Evolutionary conservation across 805 yeast species (phyloP).

Genomic region (Zygosaccharomyces lentus): DNA sequence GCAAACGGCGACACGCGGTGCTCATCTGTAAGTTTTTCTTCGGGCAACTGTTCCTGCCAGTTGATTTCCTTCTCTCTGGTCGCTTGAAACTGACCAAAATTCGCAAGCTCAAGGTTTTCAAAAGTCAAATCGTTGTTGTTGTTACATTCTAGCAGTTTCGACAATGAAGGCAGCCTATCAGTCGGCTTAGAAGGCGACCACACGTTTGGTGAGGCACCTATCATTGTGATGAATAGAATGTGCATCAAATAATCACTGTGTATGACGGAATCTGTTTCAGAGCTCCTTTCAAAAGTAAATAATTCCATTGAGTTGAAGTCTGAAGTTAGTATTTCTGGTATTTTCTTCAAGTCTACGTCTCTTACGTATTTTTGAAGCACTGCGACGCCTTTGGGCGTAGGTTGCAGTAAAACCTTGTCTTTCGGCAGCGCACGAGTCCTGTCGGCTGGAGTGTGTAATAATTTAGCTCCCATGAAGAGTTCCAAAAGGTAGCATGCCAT

Average conservation of each 20-base stretch:
- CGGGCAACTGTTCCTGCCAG: slow-evolving; percentile 16
- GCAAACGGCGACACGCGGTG: slow-evolving; percentile 55
- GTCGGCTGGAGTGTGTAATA: slow-evolving; percentile 72
- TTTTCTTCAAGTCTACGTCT: slow-evolving; percentile 47
- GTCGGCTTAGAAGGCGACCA: slow-evolving; percentile 59
- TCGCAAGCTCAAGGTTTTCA: slow-evolving; percentile 25
- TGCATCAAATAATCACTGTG: slow-evolving; percentile 62
- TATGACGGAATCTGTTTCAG: slow-evolving; percentile 51
- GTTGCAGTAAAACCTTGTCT: slow-evolving; percentile 53
- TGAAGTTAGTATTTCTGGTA: slow-evolving; percentile 50
- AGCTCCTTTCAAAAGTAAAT: slow-evolving; percentile 61
- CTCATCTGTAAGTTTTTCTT: slow-evolving; percentile 16
- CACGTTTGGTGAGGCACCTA: slow-evolving; percentile 65
- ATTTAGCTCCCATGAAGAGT: slow-evolving; percentile 54
- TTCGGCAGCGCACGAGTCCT: slow-evolving; percentile 54
- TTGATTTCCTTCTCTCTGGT: slow-evolving; percentile 3
- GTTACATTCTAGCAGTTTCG: slow-evolving; percentile 31
- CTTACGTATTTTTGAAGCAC: slow-evolving; percentile 57
- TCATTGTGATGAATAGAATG: slow-evolving; percentile 54
- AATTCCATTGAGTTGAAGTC: slow-evolving; percentile 68
- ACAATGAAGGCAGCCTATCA: slow-evolving; percentile 43
- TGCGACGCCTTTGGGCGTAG: slow-evolving; percentile 88
- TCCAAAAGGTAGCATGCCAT: slow-evolving; percentile 46
- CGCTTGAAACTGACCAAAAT: background rate
- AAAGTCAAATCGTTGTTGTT: slow-evolving; percentile 34